phyloP scores from a whole-genome alignment of 768 basidiomycete genomes.

The Collybia nuda region DNA sequence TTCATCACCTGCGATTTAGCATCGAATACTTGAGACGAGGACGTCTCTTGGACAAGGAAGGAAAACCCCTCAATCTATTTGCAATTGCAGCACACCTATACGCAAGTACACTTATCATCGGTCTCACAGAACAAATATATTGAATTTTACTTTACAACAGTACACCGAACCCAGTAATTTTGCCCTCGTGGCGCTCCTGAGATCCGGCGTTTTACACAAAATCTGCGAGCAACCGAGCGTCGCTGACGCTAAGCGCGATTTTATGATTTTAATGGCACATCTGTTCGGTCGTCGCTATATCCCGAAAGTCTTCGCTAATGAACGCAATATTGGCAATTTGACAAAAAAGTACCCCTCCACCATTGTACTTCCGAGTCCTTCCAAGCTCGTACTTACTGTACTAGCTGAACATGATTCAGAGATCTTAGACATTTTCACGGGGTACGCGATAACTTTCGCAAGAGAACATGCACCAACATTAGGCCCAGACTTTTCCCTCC shows the following conservation, averaged over 20 bases:
- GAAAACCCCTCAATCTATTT: slow-evolving; percentile 58
- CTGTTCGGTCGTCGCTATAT: slow-evolving; percentile 64
- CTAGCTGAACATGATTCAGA: slow-evolving; percentile 48
- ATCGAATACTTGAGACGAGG: slow-evolving; percentile 68
- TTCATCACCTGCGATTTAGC: slow-evolving; percentile 68
- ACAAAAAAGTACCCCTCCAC: slow-evolving; percentile 50
- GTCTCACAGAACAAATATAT: background rate
- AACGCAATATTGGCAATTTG: slow-evolving; percentile 30
- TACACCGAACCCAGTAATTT: slow-evolving; percentile 73
- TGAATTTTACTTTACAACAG: slow-evolving; percentile 16
- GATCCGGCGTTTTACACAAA: slow-evolving; percentile 55
- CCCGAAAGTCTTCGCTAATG: slow-evolving; percentile 39
- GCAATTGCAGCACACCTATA: slow-evolving; percentile 55
- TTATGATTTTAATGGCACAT: slow-evolving; percentile 60
- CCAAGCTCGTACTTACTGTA: slow-evolving; percentile 34
- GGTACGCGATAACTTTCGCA: slow-evolving; percentile 53
- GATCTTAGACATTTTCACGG: slow-evolving; percentile 51
- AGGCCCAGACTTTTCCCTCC: slow-evolving; percentile 44
- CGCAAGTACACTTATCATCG: slow-evolving; percentile 19
- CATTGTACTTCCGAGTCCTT: slow-evolving; percentile 54
- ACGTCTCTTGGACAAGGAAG: slow-evolving; percentile 49
- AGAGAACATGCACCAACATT: slow-evolving; percentile 34
- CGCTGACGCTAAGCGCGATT: slow-evolving; percentile 43
- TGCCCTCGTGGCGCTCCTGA: slow-evolving; percentile 58
- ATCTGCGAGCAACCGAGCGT: slow-evolving; percentile 44